A percentile compares a stretch with the other conserved stretches of the same genome.
Evolutionary conservation across 2,329 filamentous ascomycete species (phyloP).

Genomic region (Ceratocystis alfenasii): DNA sequence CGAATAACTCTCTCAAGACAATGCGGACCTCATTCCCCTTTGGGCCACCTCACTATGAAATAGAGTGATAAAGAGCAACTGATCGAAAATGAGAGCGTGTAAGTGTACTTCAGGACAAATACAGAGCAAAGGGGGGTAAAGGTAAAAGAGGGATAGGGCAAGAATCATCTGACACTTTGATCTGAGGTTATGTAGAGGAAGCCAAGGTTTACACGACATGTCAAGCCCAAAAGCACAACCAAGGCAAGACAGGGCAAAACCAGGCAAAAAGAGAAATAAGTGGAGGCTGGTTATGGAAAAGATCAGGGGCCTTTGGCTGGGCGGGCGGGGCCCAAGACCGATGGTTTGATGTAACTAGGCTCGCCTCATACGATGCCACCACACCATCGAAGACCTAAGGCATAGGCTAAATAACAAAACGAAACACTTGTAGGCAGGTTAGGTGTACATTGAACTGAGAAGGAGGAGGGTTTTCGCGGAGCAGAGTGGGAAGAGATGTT

Average conservation of each 20-base stretch:
- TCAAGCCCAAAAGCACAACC: neutral
- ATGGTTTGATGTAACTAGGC: neutral
- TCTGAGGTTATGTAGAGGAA: neutral
- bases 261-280: neutral
- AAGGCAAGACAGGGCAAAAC: neutral
- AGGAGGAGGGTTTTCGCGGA: neutral
- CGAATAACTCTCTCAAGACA: neutral
- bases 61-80: neutral
- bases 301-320: neutral
- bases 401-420: neutral
- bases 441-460: neutral
- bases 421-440: neutral
- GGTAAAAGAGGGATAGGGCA: neutral
- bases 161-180: slow-evolving; percentile 10
- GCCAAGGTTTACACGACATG: neutral
- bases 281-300: neutral
- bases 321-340: neutral
- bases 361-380: neutral
- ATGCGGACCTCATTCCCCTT: neutral
- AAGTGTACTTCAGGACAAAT: neutral
- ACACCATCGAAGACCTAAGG: neutral
- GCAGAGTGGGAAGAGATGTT: neutral
- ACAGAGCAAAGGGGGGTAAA: neutral
- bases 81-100: neutral
- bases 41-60: neutral